These are phyloP conservation scores for Triangularia setosa DNA, from an alignment of 2,329 filamentous ascomycete genomes.

Conservation along the genomic window DNA sequence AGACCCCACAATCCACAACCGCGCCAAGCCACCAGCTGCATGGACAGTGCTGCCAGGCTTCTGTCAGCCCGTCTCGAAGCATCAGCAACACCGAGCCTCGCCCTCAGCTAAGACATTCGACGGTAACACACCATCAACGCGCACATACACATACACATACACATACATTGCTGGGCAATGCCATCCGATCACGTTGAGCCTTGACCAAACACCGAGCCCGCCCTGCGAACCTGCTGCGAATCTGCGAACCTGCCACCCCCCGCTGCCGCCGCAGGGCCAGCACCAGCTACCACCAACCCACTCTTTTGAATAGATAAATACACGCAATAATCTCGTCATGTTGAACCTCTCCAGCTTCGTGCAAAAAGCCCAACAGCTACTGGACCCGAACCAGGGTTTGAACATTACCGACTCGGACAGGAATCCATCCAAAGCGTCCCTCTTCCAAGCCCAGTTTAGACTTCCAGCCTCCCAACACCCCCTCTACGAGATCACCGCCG, in stretches of 20 bases:
- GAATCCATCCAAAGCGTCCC: conserved; percentile 82
- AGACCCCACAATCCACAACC: not conserved
- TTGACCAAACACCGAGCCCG: not conserved
- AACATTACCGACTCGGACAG: conserved; percentile 69
- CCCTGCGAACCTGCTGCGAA: not conserved
- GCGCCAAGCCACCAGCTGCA: not conserved
- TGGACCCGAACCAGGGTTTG: conserved; percentile 79
- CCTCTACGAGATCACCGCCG: conserved; percentile 92
- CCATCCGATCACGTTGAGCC: not conserved
- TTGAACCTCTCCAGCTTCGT: conserved; percentile 73
- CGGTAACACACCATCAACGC: not conserved
- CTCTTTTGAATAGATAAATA: not conserved
- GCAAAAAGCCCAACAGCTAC: conserved; percentile 91
- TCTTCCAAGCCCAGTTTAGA: conserved; percentile 96
- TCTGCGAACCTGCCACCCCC: not conserved
- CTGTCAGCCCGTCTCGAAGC: not conserved
- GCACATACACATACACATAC: not conserved
- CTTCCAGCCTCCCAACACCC: conserved; percentile 89
- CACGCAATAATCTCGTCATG: conserved; percentile 40
- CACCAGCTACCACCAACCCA: not conserved
- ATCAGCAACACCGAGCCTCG: not conserved
- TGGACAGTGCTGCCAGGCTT: not conserved
- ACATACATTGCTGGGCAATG: not conserved
- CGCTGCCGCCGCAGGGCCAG: conserved; percentile 11
- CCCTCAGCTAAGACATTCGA: not conserved